Conservation (phyloP, 2,329 filamentous ascomycete species). For the Lachnellula subtilissima region DNA sequence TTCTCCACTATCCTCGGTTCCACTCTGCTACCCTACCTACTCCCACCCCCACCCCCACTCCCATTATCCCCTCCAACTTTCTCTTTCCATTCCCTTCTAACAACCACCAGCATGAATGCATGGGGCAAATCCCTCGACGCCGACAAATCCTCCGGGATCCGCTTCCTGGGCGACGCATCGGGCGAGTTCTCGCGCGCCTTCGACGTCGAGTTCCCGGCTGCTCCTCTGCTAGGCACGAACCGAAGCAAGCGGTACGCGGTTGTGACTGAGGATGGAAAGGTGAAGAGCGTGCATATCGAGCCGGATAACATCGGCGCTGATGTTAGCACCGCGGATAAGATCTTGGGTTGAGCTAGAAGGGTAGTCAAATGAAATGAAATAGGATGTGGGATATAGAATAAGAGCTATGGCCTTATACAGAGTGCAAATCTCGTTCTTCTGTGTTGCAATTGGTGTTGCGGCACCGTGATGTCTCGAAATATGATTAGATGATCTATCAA, state of each 20-base stretch:
- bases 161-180: slow-evolving; percentile 80
- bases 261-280: slow-evolving; percentile 77
- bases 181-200: slow-evolving; percentile 77
- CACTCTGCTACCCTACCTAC: neutral
- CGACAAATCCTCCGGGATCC: slow-evolving; percentile 55
- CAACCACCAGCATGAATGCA: slow-evolving; percentile 69
- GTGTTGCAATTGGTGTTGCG: no score
- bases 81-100: neutral
- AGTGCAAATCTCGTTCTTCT: no score
- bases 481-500: no score
- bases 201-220: slow-evolving; percentile 76
- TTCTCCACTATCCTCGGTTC: neutral
- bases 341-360: slow-evolving; percentile 33
- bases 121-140: slow-evolving; percentile 79
- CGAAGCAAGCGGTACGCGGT: slow-evolving; percentile 87
- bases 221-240: slow-evolving; percentile 72
- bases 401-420: no score
- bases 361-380: neutral
- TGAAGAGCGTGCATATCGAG: slow-evolving; percentile 77
- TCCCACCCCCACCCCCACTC: no score
- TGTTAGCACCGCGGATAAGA: slow-evolving; percentile 47
- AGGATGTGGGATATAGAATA: neutral
- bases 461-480: no score
- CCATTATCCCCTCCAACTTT: neutral
- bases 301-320: slow-evolving; percentile 73